These are phyloP conservation scores for Geoglossum glabrum DNA, from an alignment of 495 filamentous ascomycete species.

Conservation along the genomic window DNA sequence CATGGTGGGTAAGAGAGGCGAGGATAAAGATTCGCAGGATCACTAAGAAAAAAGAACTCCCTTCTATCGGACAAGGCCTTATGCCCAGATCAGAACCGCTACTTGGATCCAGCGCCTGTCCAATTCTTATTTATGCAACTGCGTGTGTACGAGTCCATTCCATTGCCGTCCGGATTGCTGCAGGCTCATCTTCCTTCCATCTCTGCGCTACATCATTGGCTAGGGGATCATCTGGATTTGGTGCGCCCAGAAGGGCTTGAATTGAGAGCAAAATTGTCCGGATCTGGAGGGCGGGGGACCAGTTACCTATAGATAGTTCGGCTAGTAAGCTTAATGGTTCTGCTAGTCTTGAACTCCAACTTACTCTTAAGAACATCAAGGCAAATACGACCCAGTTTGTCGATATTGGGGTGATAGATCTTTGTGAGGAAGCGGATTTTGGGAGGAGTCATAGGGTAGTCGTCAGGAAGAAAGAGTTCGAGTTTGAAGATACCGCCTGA, in stretches of 20 bases:
- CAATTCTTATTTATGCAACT: conserved; percentile 9
- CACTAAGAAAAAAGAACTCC: background rate
- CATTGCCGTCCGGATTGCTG: conserved; percentile 71
- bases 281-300: conserved; percentile 96
- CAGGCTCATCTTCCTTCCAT: conserved; percentile 90
- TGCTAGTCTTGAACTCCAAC: conserved; percentile 7
- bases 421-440: conserved; percentile 97
- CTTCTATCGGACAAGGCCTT: background rate
- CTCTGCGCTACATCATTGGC: conserved; percentile 94
- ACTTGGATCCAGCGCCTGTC: background rate
- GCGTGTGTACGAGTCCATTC: conserved; percentile 78
- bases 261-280: conserved; percentile 94
- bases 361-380: conserved; percentile 93
- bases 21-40: background rate
- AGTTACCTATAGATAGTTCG: conserved; percentile 51
- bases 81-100: background rate
- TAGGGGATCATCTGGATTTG: conserved; percentile 91
- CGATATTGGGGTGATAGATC: conserved; percentile 98
- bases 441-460: conserved; percentile 97
- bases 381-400: conserved; percentile 92
- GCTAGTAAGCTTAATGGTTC: background rate
- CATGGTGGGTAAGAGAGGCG: background rate
- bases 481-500: conserved; percentile 88
- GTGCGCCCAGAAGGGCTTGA: conserved; percentile 85
- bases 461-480: conserved; percentile 95